Percentiles rank a stretch among this genome's conserved stretches.
These are phyloP conservation scores for Solanum habrochaites DNA, from an alignment of 257 asterid genomes.

Conservation along the genomic window DNA sequence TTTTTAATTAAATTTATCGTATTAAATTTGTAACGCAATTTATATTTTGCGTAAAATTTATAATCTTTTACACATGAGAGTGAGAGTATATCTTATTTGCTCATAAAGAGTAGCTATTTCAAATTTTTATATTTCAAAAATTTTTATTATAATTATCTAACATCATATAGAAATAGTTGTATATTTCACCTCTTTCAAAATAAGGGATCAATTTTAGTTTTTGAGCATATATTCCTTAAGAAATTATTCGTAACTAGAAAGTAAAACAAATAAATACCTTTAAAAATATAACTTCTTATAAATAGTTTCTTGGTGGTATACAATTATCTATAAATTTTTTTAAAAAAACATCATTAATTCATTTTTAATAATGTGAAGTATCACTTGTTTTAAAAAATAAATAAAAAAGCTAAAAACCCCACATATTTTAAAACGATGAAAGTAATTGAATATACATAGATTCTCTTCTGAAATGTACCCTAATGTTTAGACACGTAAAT, in stretches of 20 bases:
- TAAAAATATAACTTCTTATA: no score
- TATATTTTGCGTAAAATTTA: neutral
- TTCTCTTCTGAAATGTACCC: neutral
- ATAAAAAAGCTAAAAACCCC: neutral
- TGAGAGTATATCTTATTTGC: neutral
- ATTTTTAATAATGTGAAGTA: neutral
- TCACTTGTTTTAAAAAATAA: neutral
- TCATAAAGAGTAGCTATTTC: no score
- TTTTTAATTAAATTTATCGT: rapidly evolving
- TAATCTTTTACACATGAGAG: neutral
- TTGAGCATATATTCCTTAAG: neutral
- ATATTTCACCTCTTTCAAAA: neutral
- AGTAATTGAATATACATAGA: neutral
- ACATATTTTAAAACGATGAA: neutral
- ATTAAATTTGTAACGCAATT: neutral
- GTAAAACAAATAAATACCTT: no score
- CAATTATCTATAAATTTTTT: no score
- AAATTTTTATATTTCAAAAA: no score
- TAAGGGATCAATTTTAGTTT: neutral
- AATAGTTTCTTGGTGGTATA: no score
- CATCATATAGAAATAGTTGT: neutral
- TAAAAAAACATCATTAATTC: no score
- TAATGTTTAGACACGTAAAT: neutral
- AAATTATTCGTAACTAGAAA: no score
- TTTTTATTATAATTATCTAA: neutral